Evolutionary conservation across 225 moss, liverwort and hornwort genomes (phyloP), one percentile per base, ranked within the genome.

Genomic region (Physcomitrellopsis africana): DNA sequence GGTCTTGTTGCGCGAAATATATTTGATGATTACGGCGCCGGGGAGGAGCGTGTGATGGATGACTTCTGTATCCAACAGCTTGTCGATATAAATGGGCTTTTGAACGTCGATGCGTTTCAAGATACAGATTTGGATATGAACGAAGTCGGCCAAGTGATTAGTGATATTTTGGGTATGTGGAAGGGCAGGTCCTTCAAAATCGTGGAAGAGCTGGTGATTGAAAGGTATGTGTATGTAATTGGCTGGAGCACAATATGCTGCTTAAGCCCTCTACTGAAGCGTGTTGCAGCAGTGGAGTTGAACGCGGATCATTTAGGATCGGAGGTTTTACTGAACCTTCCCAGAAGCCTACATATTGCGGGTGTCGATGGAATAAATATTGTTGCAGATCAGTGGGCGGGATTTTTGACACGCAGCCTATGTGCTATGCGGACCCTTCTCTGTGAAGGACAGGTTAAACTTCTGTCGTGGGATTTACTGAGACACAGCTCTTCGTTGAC

Each of bases 151-250:
- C 82, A 92, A 62, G 89, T 84, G 42, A 83, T 99, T 56, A 76
- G 80, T 72, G 90, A 99, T 72, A 81, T 99, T 63, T 81, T 93
- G 61, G 85, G 89, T 77, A 84, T 84, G 18, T 99, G 99, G 99
- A 92, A 83, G 81, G 93, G 94, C 74, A 92, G 89, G 88, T 82
- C 92, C 43, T 82, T 92, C 46, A 90, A 83, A 75, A 89, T 82
- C 73, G 79, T 88, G 45, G 92, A 99, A 79, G 99, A 99, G 84
- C 89, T 95, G 63, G 75, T 93, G 66, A 77, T 99, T 58, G 99
- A 99, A 88, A 90, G 99, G 85, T 99, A 99, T 76, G 77, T 99
- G 8, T 99, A 91, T 75, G 76, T 90, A 62, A 77, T 99, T 82
- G 87, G 92, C 81, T 99, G 99, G 99, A 99, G 86, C 65, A 99